phyloP scores from a whole-genome alignment of 805 yeast species.

The Sugiyamaella mastotermitis region DNA sequence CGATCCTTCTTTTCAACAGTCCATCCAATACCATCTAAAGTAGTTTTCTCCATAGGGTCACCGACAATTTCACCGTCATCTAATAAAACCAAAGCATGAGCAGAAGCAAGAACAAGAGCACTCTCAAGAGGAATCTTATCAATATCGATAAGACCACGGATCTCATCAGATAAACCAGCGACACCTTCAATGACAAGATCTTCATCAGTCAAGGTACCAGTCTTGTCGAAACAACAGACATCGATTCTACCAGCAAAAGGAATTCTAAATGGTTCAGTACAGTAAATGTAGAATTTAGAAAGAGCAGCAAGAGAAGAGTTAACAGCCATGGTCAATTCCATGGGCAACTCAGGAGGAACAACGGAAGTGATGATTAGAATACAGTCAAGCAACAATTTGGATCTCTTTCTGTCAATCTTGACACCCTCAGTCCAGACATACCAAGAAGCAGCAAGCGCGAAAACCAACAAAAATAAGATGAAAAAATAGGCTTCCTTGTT shows the following conservation, averaged over 20 bases:
- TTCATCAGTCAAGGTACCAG: constrained; percentile 97
- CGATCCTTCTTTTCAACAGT: constrained; percentile 69
- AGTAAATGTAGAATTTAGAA: constrained; percentile 81
- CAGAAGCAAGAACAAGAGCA: constrained; percentile 77
- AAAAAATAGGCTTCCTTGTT: constrained; percentile 91
- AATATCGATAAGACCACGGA: constrained; percentile 47
- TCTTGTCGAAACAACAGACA: constrained; percentile 97
- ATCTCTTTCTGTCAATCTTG: constrained; percentile 89
- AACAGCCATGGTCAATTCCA: constrained; percentile 98
- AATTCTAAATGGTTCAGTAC: constrained; percentile 97
- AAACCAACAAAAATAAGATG: constrained; percentile 79
- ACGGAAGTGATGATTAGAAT: constrained; percentile 93
- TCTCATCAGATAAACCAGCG: constrained; percentile 64
- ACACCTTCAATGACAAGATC: constrained; percentile 94
- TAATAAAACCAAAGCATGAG: constrained; percentile 88
- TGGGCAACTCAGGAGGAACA: constrained; percentile 97
- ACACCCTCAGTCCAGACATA: constrained; percentile 99
- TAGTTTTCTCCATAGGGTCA: constrained; percentile 98
- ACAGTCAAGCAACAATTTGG: constrained; percentile 91
- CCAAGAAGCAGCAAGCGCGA: constrained; percentile 94
- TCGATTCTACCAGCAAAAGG: constrained; percentile 97
- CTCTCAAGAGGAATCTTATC: constrained; percentile 67
- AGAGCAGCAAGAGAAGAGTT: constrained; percentile 85
- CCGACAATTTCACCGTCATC: constrained; percentile 98
- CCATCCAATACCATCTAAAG: constrained; percentile 85